These are phyloP conservation scores for Hysterium pulicare DNA, from an alignment of 2,329 filamentous ascomycete species.

Conservation along the genomic window DNA sequence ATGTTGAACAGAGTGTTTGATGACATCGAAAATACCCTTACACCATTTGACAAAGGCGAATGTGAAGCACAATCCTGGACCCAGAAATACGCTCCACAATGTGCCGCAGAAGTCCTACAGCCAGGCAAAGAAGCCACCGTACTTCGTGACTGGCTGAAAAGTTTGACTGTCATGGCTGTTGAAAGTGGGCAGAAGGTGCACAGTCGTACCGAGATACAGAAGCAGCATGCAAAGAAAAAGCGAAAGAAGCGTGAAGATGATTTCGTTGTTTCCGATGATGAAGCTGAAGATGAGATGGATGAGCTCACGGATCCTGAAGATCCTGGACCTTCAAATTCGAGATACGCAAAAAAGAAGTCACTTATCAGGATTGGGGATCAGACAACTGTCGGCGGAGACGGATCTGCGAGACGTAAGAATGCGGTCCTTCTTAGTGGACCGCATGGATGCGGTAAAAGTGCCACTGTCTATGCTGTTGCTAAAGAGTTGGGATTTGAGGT, in stretches of 20 bases:
- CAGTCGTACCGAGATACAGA: slow-evolving; percentile 11
- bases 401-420: slow-evolving; percentile 54
- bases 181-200: slow-evolving; percentile 49
- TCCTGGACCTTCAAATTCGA: slow-evolving; percentile 4
- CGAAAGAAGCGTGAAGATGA: slow-evolving; percentile 48
- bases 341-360: slow-evolving; percentile 37
- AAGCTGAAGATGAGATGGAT: slow-evolving; percentile 49
- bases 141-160: slow-evolving; percentile 77
- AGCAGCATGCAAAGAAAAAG: slow-evolving; percentile 56
- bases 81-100: slow-evolving; percentile 77
- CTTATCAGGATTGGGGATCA: slow-evolving; percentile 23
- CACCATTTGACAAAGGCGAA: slow-evolving; percentile 74
- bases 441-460: slow-evolving; percentile 87
- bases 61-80: slow-evolving; percentile 74
- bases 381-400: slow-evolving; percentile 30
- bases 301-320: slow-evolving; percentile 63
- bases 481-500: slow-evolving; percentile 90
- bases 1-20: slow-evolving; percentile 59
- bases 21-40: slow-evolving; percentile 60
- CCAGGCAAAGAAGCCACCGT: slow-evolving; percentile 64
- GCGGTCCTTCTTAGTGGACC: slow-evolving; percentile 86
- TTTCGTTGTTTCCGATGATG: slow-evolving; percentile 33
- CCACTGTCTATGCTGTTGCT: slow-evolving; percentile 85
- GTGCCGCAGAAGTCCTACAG: slow-evolving; percentile 72
- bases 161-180: slow-evolving; percentile 72